Base-by-base conservation (phyloP, 2,329 filamentous ascomycete genomes). In the Ophiostoma triangulosporum region DNA sequence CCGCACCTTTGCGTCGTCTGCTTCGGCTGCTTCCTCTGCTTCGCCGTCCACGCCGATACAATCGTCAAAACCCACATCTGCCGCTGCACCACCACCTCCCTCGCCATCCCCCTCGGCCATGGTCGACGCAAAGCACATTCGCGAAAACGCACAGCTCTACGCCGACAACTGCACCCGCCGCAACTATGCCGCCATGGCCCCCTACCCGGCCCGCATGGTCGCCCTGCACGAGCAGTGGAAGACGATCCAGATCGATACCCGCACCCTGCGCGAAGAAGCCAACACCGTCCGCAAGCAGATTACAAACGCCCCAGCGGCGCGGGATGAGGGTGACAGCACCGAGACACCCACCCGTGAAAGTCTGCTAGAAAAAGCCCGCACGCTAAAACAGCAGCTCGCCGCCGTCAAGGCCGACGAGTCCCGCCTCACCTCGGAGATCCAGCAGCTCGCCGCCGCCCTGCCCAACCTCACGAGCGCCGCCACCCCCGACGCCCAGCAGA, bases 61-160 rank as follows among this genome's bases (percentile, higher is more conserved):
- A 17, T 6, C 38, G 17, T n/a, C 24, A 7, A 46, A 46, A 29
- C 14, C 22, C n/a, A 22, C 40, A 8, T 6, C 36, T 6, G n/a
- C n/a, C n/a, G n/a, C n/a, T n/a, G n/a, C n/a, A n/a, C n/a, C n/a
- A n/a, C n/a, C 6, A 22, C 26, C 22, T 5, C 22, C 38, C 14
- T 24, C 26, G 2, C 46, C 46, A 2, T 24, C 38, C 38, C 38
- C 15, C 5, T 6, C 87, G 65, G 80, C 87, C 26, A 77, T 77
- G 48, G 77, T 94, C 60, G 86, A 96, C 70, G 77, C 95, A 64
- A 91, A 88, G 66, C 84, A 93, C 70, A 95, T 98, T 66, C 89
- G 90, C 55, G 78, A 88, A 63, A 86, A 94, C 68, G 80, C 86
- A 15, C 79, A 83, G 14, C 75, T 94, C 15, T 86, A 96, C 72